Conservation (phyloP, 768 basidiomycete genomes). For the Tephrocybe rancida region DNA sequence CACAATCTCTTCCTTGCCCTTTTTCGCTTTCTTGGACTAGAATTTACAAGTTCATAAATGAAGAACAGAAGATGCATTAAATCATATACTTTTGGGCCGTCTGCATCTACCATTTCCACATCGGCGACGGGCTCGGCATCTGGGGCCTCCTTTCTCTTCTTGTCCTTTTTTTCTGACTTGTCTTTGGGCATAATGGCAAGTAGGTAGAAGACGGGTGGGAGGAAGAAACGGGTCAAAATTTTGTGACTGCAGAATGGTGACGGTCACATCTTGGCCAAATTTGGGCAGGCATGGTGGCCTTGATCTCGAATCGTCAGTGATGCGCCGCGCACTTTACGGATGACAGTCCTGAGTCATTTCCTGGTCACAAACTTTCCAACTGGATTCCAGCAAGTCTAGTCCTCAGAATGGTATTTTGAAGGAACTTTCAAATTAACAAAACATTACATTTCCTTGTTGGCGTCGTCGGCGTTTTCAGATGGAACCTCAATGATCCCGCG, state of each 20-base stretch:
- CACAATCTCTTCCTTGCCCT: slow-evolving; percentile 64
- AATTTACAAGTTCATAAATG: slow-evolving; percentile 17
- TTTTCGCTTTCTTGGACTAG: slow-evolving; percentile 63
- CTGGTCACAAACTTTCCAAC: no score
- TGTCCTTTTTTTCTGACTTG: slow-evolving; percentile 77
- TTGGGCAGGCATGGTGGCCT: no score
- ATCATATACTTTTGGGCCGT: slow-evolving; percentile 29
- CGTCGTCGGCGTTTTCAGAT: slow-evolving; percentile 30
- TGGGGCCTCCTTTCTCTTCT: slow-evolving; percentile 57
- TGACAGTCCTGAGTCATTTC: no score
- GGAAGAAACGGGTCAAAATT: slow-evolving; percentile 12
- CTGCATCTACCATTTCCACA: slow-evolving; percentile 49
- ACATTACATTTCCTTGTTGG: background rate
- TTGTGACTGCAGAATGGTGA: slow-evolving; percentile 17
- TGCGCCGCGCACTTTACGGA: no score
- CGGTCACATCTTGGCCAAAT: slow-evolving; percentile 6
- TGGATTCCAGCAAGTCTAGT: no score
- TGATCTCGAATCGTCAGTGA: no score
- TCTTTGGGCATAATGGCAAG: slow-evolving; percentile 60
- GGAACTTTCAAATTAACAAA: background rate
- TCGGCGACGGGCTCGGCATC: slow-evolving; percentile 45
- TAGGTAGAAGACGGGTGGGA: background rate
- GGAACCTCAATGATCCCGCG: slow-evolving; percentile 44
- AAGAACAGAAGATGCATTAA: slow-evolving; percentile 7
- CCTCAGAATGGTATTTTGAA: no score